Percentiles rank a stretch among this genome's conserved stretches.
Evolutionary conservation across 257 asterid genomes (phyloP).

Genomic region (Cordia subcordata): DNA sequence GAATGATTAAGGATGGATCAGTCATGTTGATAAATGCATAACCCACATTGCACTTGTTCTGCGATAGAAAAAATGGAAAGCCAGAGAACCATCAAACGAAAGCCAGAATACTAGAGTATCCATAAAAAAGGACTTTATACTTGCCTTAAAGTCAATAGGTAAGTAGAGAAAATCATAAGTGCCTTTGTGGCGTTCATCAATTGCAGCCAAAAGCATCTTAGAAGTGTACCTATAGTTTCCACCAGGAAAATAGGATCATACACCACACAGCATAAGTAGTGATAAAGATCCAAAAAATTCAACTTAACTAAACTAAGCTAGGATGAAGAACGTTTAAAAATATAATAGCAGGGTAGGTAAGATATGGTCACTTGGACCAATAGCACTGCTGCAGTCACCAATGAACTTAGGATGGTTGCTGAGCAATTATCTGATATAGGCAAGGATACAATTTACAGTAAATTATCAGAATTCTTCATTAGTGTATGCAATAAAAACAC

Average conservation of each 20-base stretch:
- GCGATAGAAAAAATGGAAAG: slow-evolving; percentile 32
- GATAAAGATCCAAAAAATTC: neutral
- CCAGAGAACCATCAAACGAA: neutral
- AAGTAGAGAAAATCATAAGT: slow-evolving; percentile 93
- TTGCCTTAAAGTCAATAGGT: slow-evolving; percentile 95
- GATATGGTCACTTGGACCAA: too few relatives aligned
- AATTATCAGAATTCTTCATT: too few relatives aligned
- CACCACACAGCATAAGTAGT: neutral
- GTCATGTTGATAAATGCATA: slow-evolving; percentile 98
- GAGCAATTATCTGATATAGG: too few relatives aligned
- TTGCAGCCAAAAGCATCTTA: slow-evolving; percentile 96
- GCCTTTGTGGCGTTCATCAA: slow-evolving; percentile 94
- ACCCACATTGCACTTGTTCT: slow-evolving; percentile 99
- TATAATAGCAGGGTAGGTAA: too few relatives aligned
- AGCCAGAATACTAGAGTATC: neutral
- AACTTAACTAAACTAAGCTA: neutral
- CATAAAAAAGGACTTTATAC: slow-evolving; percentile 16
- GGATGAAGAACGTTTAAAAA: too few relatives aligned
- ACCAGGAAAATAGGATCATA: neutral
- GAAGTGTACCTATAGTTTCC: slow-evolving; percentile 72
- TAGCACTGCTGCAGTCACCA: too few relatives aligned
- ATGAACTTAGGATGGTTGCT: too few relatives aligned
- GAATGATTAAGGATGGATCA: slow-evolving; percentile 74
- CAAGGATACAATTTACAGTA: too few relatives aligned
- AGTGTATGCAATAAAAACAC: too few relatives aligned